phyloP scores from a whole-genome alignment of 2,329 filamentous ascomycete species.

The Didymella glomerata region DNA sequence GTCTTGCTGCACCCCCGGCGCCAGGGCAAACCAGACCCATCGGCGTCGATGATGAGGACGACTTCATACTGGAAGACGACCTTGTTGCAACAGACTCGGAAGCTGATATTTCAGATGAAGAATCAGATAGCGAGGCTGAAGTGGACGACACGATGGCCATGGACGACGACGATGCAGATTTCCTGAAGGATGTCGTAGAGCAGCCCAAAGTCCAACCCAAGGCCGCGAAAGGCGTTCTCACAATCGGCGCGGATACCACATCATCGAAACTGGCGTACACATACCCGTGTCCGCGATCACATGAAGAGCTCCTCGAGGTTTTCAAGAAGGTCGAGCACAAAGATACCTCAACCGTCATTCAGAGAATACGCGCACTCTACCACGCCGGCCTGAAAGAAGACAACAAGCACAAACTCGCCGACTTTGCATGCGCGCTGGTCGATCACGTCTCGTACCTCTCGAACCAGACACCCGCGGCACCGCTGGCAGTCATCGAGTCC shows the following conservation, averaged over 20 bases:
- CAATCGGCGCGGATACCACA: slow-evolving; percentile 51
- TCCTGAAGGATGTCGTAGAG: slow-evolving; percentile 55
- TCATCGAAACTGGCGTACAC: slow-evolving; percentile 75
- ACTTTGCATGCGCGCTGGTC: slow-evolving; percentile 72
- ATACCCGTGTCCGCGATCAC: slow-evolving; percentile 82
- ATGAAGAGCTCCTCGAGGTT: slow-evolving; percentile 74
- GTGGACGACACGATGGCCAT: slow-evolving; percentile 50
- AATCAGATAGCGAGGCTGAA: slow-evolving; percentile 43
- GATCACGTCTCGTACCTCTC: slow-evolving; percentile 70
- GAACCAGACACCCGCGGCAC: slow-evolving; percentile 60
- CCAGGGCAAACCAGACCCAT: slow-evolving; percentile 52
- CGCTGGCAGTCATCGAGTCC: slow-evolving; percentile 76
- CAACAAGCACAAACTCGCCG: slow-evolving; percentile 83
- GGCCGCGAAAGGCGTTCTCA: slow-evolving; percentile 54
- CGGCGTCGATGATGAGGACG: slow-evolving; percentile 85
- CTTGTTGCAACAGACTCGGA: slow-evolving; percentile 81
- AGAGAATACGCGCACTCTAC: slow-evolving; percentile 90
- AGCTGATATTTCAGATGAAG: slow-evolving; percentile 47
- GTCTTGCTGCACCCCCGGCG: slow-evolving; percentile 64
- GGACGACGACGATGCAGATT: slow-evolving; percentile 60
- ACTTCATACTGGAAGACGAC: slow-evolving; percentile 90
- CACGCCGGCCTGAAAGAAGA: slow-evolving; percentile 84
- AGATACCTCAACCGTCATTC: slow-evolving; percentile 79
- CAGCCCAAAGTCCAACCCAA: slow-evolving; percentile 39
- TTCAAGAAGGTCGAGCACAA: slow-evolving; percentile 68